phyloP scores from a whole-genome alignment of 2,329 filamentous ascomycete genomes.

The Leptographium wingfieldii region DNA sequence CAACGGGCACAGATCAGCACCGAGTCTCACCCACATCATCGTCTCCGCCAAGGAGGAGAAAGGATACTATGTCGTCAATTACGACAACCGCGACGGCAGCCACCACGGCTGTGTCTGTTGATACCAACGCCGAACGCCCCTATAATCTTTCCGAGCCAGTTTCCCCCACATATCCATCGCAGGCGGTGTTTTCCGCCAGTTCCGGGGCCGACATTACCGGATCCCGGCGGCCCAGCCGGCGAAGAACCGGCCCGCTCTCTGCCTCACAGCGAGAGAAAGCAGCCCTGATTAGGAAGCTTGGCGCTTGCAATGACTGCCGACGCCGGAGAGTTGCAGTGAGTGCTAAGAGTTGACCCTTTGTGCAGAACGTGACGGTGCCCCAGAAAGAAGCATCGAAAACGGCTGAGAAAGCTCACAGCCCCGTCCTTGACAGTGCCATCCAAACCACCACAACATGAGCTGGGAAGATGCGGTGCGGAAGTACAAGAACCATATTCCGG shows the following conservation, averaged over 20 bases:
- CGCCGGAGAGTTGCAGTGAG: slow-evolving; percentile 46
- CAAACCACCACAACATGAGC: slow-evolving; percentile 46
- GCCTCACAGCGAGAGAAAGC: slow-evolving; percentile 46
- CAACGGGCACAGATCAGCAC: slow-evolving; percentile 7
- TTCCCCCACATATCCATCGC: slow-evolving; percentile 32
- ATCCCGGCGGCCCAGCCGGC: slow-evolving; percentile 41
- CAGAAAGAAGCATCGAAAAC: background rate
- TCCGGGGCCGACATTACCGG: slow-evolving; percentile 42
- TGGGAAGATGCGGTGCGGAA: slow-evolving; percentile 46
- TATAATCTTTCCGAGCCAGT: slow-evolving; percentile 34
- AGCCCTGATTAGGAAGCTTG: slow-evolving; percentile 45
- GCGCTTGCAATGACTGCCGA: slow-evolving; percentile 43
- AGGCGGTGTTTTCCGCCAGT: slow-evolving; percentile 42
- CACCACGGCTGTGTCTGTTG: slow-evolving; percentile 28
- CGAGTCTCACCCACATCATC: slow-evolving; percentile 15
- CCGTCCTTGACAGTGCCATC: slow-evolving; percentile 34
- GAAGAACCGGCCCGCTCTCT: slow-evolving; percentile 46
- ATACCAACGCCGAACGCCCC: slow-evolving; percentile 35
- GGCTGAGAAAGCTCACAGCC: background rate
- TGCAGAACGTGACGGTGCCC: background rate
- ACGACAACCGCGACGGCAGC: slow-evolving; percentile 38
- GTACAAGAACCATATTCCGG: slow-evolving; percentile 40
- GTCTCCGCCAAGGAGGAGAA: slow-evolving; percentile 23
- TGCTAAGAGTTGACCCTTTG: slow-evolving; percentile 9
- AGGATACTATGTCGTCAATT: slow-evolving; percentile 41